phyloP scores from a whole-genome alignment of 139 green algal species.

The Volvox africanus region DNA sequence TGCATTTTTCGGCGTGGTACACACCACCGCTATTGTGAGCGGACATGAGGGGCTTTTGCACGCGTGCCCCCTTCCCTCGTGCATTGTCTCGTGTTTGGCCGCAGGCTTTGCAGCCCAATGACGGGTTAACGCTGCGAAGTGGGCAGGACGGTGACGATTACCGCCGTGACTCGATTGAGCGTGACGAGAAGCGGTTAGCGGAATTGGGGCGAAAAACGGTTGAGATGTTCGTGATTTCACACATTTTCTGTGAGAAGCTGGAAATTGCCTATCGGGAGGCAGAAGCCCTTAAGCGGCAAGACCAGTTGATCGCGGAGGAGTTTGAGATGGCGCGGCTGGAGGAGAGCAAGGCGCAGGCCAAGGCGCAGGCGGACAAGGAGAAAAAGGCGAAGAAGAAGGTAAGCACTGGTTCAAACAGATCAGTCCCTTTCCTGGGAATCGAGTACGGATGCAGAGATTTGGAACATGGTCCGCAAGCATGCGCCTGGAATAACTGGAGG shows the following conservation, averaged over 20 bases:
- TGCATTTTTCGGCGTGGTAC: too few relatives aligned
- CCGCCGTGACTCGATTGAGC: conserved; percentile 82
- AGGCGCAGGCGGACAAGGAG: conserved; percentile 77
- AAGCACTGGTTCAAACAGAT: background rate
- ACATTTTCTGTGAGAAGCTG: conserved; percentile 84
- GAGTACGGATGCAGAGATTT: too few relatives aligned
- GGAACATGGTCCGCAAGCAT: background rate
- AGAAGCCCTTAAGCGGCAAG: conserved; percentile 89
- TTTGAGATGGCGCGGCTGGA: conserved; percentile 75
- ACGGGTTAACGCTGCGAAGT: conserved; percentile 63
- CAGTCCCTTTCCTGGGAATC: background rate
- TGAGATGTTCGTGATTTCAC: conserved; percentile 92
- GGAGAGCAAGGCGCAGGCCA: conserved; percentile 68
- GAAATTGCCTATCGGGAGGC: conserved; percentile 87
- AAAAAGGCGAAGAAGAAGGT: conserved; percentile 87
- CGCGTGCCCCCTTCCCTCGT: background rate
- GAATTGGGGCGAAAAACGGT: conserved; percentile 91
- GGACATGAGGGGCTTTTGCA: background rate
- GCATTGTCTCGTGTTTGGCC: background rate
- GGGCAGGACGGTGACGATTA: conserved; percentile 74
- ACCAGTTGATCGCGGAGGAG: conserved; percentile 95
- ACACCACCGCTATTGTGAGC: too few relatives aligned
- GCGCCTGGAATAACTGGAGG: background rate
- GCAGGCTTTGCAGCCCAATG: conserved; percentile 55
- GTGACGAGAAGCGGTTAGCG: conserved; percentile 92